Evolutionary conservation across 2,329 filamentous ascomycete species (phyloP), one percentile per base, ranked within the genome.

Genomic region (Cryphonectria japonica): DNA sequence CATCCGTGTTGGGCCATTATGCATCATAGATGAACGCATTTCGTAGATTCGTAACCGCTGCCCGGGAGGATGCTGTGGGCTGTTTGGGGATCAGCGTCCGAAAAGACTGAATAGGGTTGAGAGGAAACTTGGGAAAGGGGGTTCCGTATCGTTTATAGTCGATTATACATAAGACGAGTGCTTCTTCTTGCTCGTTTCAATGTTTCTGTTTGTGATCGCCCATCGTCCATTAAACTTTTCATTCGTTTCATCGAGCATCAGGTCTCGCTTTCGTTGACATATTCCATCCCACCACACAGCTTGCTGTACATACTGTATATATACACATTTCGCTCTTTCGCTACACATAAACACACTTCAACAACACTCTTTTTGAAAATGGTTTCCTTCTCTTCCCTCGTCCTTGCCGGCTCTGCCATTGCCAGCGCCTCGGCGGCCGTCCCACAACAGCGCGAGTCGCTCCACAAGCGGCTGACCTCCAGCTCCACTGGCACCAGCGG

Each of bases 401-500:
- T 85, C 67, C 71, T 82, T 59, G 79, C 81, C 61, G 26, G 37
- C n/a, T 41, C 69, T 13, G 69, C 69, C 43, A 29, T 70, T 34
- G 63, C 64, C 34, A 59, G 69, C 57, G 69, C 65, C 16, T 67
- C 57, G 26, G 69, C 63, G 41, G 54, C 57, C 22, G 6, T 63
- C 11, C n/a, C 19, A 5, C 60, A 68, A 1, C 60, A 68, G 57
- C 57, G 67, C 57, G 67, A 68, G 41, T 68, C 67, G 16, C 57
- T 68, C 13, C 67, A 68, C 57, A 68, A 68, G 57, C 67, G 67
- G 6, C 67, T 68, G 19, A 86, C 86, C 39, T 77, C 81, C 68
- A 85, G 82, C 73, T 78, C 80, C 19, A 85, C 84, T 4, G 87
- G 87, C 65, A 85, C 81, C 9, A 81, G 86, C 80, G 85, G 87